A percentile compares a stretch with the other conserved stretches of the same genome.
These are phyloP conservation scores for Microcyclospora pomicola DNA, from an alignment of 2,329 filamentous ascomycete genomes.

Conservation along the genomic window DNA sequence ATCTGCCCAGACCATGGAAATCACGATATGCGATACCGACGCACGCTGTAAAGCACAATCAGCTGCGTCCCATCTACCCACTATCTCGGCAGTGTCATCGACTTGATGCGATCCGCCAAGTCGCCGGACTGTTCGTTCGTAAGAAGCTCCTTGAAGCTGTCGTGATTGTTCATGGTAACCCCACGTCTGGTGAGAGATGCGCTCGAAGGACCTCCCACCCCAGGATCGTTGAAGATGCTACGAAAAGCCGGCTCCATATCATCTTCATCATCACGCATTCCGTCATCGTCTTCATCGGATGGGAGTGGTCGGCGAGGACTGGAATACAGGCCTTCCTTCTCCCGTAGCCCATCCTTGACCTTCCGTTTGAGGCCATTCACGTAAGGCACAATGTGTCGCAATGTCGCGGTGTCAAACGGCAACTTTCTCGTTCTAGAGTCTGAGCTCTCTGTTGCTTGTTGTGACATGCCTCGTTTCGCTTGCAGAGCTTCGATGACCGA, in stretches of 20 bases:
- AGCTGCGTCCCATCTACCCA: no score
- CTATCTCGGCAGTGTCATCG: constrained; percentile 7
- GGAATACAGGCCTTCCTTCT: constrained; percentile 34
- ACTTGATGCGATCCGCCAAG: constrained; percentile 9
- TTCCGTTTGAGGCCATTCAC: constrained; percentile 34
- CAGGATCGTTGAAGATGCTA: constrained; percentile 20
- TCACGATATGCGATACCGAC: no score
- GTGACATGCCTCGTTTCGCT: constrained; percentile 12
- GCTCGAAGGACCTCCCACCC: constrained; percentile 9
- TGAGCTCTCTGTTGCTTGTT: constrained; percentile 1
- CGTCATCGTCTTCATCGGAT: constrained; percentile 9
- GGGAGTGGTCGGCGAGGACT: constrained; percentile 23
- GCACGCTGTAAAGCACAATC: no score
- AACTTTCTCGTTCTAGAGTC: constrained; percentile 36
- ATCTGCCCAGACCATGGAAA: no score
- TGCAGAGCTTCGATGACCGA: constrained; percentile 49
- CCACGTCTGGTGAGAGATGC: constrained; percentile 12
- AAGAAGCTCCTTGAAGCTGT: constrained; percentile 8
- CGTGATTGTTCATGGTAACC: constrained; percentile 16
- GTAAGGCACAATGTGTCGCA: constrained; percentile 47
- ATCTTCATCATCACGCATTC: constrained; percentile 1
- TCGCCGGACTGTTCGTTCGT: constrained; percentile 4
- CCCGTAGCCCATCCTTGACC: constrained; percentile 34
- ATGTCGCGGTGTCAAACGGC: constrained; percentile 52
- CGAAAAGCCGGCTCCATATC: constrained; percentile 23